Evolutionary conservation across 1,139 yeast genomes (phyloP).

Genomic region (Lodderomyces parapsilosis): DNA sequence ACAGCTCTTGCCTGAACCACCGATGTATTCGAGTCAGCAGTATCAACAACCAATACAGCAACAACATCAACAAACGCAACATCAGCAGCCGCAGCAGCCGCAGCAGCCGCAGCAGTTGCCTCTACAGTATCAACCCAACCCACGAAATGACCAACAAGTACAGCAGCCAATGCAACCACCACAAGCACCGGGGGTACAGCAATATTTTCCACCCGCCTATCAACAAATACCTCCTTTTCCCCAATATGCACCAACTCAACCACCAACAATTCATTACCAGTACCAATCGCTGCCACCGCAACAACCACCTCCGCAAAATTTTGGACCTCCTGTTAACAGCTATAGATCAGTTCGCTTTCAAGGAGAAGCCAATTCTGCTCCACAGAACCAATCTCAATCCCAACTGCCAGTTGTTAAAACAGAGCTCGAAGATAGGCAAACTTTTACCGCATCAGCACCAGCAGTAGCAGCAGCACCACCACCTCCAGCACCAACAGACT

Average conservation of each 20-base stretch:
- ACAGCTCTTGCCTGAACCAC: slow-evolving; percentile 3
- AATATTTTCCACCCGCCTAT: not conserved
- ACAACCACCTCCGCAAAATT: slow-evolving; percentile 7
- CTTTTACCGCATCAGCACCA: not conserved
- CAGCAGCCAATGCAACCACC: slow-evolving; percentile 4
- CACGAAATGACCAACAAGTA: slow-evolving; percentile 8
- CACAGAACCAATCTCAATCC: slow-evolving; percentile 6
- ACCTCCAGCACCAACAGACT: not conserved
- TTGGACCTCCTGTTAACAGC: not conserved
- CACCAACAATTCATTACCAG: slow-evolving; percentile 1
- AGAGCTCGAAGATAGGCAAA: not conserved
- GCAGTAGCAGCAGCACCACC: not conserved
- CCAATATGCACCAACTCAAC: slow-evolving; percentile 3
- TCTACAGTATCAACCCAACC: slow-evolving; percentile 3
- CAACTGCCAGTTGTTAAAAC: not conserved
- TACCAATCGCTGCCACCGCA: slow-evolving; percentile 2
- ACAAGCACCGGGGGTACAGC: not conserved
- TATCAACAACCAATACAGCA: slow-evolving; percentile 6
- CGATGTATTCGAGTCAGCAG: slow-evolving; percentile 3
- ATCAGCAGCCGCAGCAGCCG: not conserved
- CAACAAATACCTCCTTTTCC: slow-evolving; percentile 2
- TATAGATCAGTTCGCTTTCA: not conserved
- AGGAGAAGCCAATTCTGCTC: not conserved
- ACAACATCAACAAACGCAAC: not conserved
- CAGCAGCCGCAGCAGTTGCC: not conserved